A percentile compares a stretch with the other conserved stretches of the same genome.
Conservation (phyloP, 306 rosid genomes). For the Malus sylvestris region DNA sequence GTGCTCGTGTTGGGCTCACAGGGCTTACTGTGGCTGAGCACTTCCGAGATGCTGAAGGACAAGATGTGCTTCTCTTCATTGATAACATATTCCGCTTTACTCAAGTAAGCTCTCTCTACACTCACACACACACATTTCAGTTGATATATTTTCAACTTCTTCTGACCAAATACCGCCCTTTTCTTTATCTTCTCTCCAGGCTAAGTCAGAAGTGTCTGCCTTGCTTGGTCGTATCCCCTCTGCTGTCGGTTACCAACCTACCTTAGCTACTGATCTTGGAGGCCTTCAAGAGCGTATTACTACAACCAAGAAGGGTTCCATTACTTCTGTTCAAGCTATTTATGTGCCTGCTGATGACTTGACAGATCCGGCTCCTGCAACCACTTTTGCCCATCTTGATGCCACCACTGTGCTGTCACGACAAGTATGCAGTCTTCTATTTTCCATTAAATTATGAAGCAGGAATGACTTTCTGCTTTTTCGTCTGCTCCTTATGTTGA, state of each 20-base stretch:
- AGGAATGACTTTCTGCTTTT: neutral
- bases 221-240: constrained; percentile 98
- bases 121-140: neutral
- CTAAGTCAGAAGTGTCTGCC: constrained; percentile 98
- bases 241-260: constrained; percentile 98
- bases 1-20: constrained; percentile 98
- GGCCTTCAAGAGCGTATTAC: constrained; percentile 97
- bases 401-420: constrained; percentile 97
- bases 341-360: constrained; percentile 98
- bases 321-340: constrained; percentile 96
- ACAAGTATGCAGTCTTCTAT: constrained; percentile 41
- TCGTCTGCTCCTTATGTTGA: constrained; percentile 33
- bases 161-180: neutral
- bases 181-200: constrained; percentile 32
- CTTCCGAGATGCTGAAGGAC: constrained; percentile 98
- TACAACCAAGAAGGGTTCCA: constrained; percentile 95
- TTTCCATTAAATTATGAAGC: neutral
- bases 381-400: constrained; percentile 98
- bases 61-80: constrained; percentile 94
- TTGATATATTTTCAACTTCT: neutral
- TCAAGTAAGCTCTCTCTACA: constrained; percentile 38
- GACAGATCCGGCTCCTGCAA: constrained; percentile 99
- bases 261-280: constrained; percentile 95
- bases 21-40: constrained; percentile 93
- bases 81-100: constrained; percentile 98